These are phyloP conservation scores for Myrica gale DNA, from an alignment of 306 rosid species.

Conservation along the genomic window DNA sequence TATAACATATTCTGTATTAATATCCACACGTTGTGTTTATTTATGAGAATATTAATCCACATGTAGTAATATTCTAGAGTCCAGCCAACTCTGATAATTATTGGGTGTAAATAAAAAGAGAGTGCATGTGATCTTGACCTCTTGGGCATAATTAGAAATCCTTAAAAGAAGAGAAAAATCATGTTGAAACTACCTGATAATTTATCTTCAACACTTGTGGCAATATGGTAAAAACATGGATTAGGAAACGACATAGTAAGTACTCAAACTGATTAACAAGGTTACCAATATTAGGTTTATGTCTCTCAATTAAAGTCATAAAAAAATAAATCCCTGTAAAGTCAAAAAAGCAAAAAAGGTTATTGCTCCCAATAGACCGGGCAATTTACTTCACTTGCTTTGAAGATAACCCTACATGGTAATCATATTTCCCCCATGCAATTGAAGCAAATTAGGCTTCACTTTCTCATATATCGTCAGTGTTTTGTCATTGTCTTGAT, in stretches of 20 bases:
- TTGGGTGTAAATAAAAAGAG: too few species aligned
- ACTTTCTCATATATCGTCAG: neutral
- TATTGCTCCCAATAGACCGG: slow-evolving; percentile 57
- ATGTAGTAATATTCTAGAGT: too few species aligned
- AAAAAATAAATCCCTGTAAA: slow-evolving; percentile 31
- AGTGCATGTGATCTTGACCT: too few species aligned
- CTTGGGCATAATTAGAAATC: too few species aligned
- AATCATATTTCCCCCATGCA: slow-evolving; percentile 2
- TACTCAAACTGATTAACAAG: slow-evolving; percentile 1
- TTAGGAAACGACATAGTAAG: neutral
- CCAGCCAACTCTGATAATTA: too few species aligned
- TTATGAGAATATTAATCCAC: too few species aligned
- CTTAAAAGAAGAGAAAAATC: too few species aligned
- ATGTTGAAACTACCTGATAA: neutral
- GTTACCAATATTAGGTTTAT: slow-evolving; percentile 30
- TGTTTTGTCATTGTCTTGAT: neutral
- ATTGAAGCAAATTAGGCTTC: slow-evolving; percentile 9
- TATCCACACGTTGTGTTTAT: too few species aligned
- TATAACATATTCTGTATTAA: too few species aligned
- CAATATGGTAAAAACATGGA: neutral
- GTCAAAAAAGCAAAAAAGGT: slow-evolving; percentile 52
- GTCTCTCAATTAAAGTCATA: slow-evolving; percentile 41
- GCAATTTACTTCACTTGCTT: slow-evolving; percentile 43
- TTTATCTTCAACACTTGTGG: neutral
- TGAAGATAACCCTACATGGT: slow-evolving; percentile 15